Evolutionary conservation across 2,329 filamentous ascomycete genomes (phyloP).

Genomic region (Bimuria novae-zelandiae): DNA sequence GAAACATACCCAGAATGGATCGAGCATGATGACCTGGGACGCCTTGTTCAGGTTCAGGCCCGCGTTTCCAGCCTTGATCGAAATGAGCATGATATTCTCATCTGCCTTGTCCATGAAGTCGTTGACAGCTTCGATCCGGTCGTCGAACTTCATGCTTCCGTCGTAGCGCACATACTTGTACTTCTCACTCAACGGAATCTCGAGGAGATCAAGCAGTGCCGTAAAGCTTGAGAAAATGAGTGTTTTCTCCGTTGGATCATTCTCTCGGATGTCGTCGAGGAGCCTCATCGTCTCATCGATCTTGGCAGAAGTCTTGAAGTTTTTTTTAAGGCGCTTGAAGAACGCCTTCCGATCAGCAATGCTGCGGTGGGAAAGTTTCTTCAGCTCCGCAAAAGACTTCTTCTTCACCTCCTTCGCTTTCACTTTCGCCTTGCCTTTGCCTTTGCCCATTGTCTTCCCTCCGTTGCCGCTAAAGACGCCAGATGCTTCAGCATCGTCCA

Average conservation of each 20-base stretch:
- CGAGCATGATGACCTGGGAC: conserved; percentile 84
- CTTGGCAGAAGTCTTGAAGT: conserved; percentile 77
- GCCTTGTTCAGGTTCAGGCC: conserved; percentile 85
- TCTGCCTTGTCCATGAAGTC: conserved; percentile 67
- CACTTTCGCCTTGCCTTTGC: conserved; percentile 51
- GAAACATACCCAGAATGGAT: conserved; percentile 73
- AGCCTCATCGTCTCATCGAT: conserved; percentile 71
- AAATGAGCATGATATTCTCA: conserved; percentile 74
- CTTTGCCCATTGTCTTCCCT: conserved; percentile 14
- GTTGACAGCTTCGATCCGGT: conserved; percentile 69
- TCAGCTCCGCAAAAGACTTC: conserved; percentile 66
- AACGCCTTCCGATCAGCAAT: conserved; percentile 70
- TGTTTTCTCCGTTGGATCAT: conserved; percentile 68
- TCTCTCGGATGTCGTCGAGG: conserved; percentile 56
- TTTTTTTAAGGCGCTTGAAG: conserved; percentile 67
- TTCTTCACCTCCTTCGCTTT: conserved; percentile 45
- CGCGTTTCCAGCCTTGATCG: conserved; percentile 79
- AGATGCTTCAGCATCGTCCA: conserved; percentile 5
- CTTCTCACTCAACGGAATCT: conserved; percentile 67
- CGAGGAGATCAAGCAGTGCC: conserved; percentile 74
- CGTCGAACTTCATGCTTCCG: conserved; percentile 70
- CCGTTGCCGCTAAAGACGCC: neutral
- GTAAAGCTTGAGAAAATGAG: conserved; percentile 86
- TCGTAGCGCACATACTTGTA: conserved; percentile 73
- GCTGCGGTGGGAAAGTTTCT: conserved; percentile 68